phyloP scores from a whole-genome alignment of 169 alveolate genomes.

The Besnoitia besnoiti region DNA sequence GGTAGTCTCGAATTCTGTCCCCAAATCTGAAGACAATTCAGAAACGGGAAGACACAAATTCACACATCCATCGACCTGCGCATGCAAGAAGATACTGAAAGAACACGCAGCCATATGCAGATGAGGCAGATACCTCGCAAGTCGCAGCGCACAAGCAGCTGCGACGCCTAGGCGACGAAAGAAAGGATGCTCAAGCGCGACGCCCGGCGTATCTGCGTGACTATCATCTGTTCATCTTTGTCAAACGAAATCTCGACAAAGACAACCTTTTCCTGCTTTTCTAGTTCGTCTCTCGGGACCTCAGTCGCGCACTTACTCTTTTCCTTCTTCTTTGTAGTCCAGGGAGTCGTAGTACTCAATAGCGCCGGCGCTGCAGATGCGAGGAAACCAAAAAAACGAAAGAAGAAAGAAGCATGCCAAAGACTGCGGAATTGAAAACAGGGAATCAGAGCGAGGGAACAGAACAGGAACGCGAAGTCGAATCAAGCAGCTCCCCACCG shows the following conservation, averaged over 20 bases:
- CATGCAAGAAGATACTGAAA: not conserved
- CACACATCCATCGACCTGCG: not conserved
- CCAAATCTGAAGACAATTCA: not conserved
- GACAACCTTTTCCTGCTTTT: not conserved
- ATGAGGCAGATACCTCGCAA: too few relatives aligned
- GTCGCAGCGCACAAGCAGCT: not conserved
- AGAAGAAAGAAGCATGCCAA: not conserved
- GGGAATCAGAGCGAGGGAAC: not conserved
- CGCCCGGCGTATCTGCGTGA: not conserved
- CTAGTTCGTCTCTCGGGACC: not conserved
- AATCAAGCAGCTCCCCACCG: too few relatives aligned
- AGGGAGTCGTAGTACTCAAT: constrained; percentile 31
- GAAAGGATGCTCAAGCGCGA: not conserved
- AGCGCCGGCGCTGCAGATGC: not conserved
- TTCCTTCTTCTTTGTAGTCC: constrained; percentile 4
- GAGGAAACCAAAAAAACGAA: not conserved
- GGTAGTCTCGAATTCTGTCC: not conserved
- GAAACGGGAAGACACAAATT: not conserved
- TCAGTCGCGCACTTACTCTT: not conserved
- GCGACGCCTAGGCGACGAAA: not conserved
- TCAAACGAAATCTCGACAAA: not conserved
- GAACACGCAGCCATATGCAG: not conserved
- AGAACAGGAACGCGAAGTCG: not conserved
- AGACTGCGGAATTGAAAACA: too few relatives aligned
- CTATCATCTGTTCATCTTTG: not conserved